Evolutionary conservation across 176 grass and related monocot genomes (phyloP), one percentile per base, ranked within the genome.

Genomic region (Musa itinerans): DNA sequence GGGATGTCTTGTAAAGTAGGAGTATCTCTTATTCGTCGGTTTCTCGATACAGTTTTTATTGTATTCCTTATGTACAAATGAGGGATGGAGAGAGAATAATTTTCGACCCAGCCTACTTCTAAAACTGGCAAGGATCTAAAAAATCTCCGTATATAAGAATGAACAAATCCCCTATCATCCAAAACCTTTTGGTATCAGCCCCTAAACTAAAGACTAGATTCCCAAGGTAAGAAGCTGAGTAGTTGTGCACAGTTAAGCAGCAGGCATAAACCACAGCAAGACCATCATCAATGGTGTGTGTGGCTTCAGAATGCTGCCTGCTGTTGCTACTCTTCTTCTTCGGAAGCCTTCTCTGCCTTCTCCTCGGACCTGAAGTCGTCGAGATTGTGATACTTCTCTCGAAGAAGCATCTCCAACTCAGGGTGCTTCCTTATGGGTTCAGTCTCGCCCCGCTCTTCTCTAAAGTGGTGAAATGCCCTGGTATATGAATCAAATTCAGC

Each of bases 381-480:
- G 53, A 79, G 54, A 29, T 54, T 52, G 2, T 13, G 68, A 11
- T 26, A 80, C 58, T 80, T 56, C 21, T 80, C 68, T n/a, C 14
- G 21, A 25, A 80, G 68, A 24, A 80, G 68, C 68, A 21, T 72
- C 7, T 53, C 68, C 68, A 80, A 72, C 68, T 80, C 78, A 1
- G 68, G 78, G 22, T 80, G 78, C 43, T 80, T 94, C 51, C 54
- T 75, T 74, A 99, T 21, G 73, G 83, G 83, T 17, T 71, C 57
- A 20, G 34, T 77, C 25, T 77, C 78, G 49, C 59, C 87, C 23
- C 63, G 72, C 29, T 74, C 85, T 53, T 75, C 54, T 25, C 90
- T 89, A 61, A 77, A 99, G 78, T 98, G 86, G 71, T 98, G 95
- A 84, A 98, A 91, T 80, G 95, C 95, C 95, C 95, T 98, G 82